Evolutionary conservation across 371 early-diverging fungal genomes (phyloP).

Genomic region (Apophysomyces sp.): DNA sequence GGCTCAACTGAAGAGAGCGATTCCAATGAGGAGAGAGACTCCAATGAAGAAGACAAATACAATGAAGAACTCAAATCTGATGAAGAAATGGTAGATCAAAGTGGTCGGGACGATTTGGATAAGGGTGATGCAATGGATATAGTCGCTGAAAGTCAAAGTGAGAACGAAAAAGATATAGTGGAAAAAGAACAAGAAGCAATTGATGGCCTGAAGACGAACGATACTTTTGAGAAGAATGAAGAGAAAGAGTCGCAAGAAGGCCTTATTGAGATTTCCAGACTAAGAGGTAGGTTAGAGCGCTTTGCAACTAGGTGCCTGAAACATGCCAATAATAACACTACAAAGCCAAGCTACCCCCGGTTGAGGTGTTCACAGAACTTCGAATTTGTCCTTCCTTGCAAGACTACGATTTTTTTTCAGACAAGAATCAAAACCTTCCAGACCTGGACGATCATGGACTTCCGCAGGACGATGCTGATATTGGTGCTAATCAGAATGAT

Average conservation of each 20-base stretch:
- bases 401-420: constrained; percentile 55
- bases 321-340: background rate
- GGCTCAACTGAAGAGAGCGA: too few species aligned
- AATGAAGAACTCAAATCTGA: too few species aligned
- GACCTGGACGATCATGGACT: constrained; percentile 14
- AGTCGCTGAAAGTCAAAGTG: background rate
- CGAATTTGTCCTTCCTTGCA: constrained; percentile 72
- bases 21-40: too few species aligned
- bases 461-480: constrained; percentile 5
- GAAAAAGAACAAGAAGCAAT: constrained; percentile 10
- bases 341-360: constrained; percentile 52
- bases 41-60: too few species aligned
- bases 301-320: background rate
- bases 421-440: constrained; percentile 39
- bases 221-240: background rate
- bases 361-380: constrained; percentile 44
- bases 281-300: background rate
- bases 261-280: background rate
- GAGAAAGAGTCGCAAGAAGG: background rate
- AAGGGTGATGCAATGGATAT: background rate
- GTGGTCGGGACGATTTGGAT: constrained; percentile 16
- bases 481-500: constrained; percentile 10
- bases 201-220: background rate
- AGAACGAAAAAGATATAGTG: constrained; percentile 13
- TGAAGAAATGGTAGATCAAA: constrained; percentile 30